Evolutionary conservation across 129 eudicot genomes (phyloP), one percentile per base, ranked within the genome.

Genomic region (Silybum marianum): DNA sequence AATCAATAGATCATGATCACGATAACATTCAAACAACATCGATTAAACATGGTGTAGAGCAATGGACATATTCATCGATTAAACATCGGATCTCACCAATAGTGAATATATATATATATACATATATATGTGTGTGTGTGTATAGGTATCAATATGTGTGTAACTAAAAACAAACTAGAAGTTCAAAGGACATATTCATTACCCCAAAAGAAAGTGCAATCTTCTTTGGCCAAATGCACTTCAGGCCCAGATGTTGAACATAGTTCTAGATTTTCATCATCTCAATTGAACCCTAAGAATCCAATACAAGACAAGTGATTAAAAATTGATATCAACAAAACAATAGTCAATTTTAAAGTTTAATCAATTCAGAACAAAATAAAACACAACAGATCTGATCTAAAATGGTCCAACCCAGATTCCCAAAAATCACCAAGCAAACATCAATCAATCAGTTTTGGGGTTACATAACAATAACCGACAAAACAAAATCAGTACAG

Each of bases 351-450:
- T 1, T 1, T 39, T 40, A 69, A 69, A 58, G 24, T 0, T 80
- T 51, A 54, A 54, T 34, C 10, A 69, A 62, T 73, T 79, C 32
- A 72, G 65, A 79, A 42, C 16, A 44, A 70, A 8, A 21, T 18
- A 40, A 9, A 66, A 82, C 21, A 24, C 40, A 80, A 18, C 69
- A 80, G 85, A 87, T 87, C 90, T 87, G 86, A 80, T 79, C 90
- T 80, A 82, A 71, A 46, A 13, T 83, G 82, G 24, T 34, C 86
- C 10, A 71, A 75, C 72, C 82, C 81, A 78, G 75, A 78, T 74
- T 40, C 69, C 78, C 73, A 38, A 78, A 78, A 46, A 2, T 34
- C 26, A 69, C 60, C 77, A 68, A 86, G 51, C 19, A 78, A 67
- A 74, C 44, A 84, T 81, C 60, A 74, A 79, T 65, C 76, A 28